Evolutionary conservation across 2,329 filamentous ascomycete genomes (phyloP).

Genomic region (Penicillium sp.): DNA sequence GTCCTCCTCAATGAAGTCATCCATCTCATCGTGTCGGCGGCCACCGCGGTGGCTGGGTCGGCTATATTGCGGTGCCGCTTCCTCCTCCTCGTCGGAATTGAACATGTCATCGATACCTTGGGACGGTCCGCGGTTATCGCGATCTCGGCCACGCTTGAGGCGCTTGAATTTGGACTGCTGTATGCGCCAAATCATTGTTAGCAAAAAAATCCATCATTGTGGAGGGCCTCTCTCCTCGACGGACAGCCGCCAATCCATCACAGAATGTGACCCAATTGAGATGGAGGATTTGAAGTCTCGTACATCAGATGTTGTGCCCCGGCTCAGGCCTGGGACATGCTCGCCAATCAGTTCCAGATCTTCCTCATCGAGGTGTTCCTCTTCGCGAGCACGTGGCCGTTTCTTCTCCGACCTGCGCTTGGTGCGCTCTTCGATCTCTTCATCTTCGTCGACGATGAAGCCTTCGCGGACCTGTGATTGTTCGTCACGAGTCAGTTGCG

Average conservation of each 20-base stretch:
- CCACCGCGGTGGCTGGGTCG: slow-evolving; percentile 60
- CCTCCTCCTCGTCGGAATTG: slow-evolving; percentile 88
- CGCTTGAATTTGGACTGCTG: slow-evolving; percentile 91
- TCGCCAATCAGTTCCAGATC: slow-evolving; percentile 95
- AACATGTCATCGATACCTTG: slow-evolving; percentile 91
- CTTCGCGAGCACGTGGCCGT: slow-evolving; percentile 81
- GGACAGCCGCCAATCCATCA: neutral
- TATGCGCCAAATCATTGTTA: slow-evolving; percentile 22
- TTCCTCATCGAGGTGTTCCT: slow-evolving; percentile 86
- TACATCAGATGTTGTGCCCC: slow-evolving; percentile 73
- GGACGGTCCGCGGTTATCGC: slow-evolving; percentile 61
- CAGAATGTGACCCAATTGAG: neutral
- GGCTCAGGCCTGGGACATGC: slow-evolving; percentile 72
- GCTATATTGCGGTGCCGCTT: slow-evolving; percentile 57
- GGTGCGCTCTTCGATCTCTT: slow-evolving; percentile 74
- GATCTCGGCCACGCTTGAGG: slow-evolving; percentile 85
- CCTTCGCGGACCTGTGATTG: slow-evolving; percentile 78
- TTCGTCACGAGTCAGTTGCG: slow-evolving; percentile 25
- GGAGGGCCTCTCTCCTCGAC: neutral
- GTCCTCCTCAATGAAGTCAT: slow-evolving; percentile 97
- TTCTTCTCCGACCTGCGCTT: slow-evolving; percentile 68
- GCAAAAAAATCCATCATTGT: slow-evolving; percentile 1
- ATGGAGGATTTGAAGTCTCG: slow-evolving; percentile 27
- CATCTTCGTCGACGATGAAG: slow-evolving; percentile 94
- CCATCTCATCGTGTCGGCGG: slow-evolving; percentile 77